Conservation (phyloP, 352 stramenopile genomes). For the Salisapilia sapeloensis region DNA sequence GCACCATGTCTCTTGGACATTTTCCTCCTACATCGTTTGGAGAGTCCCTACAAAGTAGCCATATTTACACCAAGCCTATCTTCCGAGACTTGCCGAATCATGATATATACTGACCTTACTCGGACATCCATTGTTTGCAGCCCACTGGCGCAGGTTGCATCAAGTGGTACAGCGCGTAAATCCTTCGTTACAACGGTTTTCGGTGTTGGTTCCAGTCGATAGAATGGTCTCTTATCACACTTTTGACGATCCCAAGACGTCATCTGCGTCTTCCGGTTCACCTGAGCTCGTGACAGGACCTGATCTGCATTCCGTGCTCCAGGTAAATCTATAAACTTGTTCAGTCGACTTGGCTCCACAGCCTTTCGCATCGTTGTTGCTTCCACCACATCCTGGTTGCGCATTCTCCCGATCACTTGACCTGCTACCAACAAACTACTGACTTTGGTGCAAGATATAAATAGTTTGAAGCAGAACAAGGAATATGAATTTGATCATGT, state of each 20-base stretch:
- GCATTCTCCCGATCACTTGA: too few relatives aligned
- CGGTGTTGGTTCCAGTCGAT: constrained; percentile 10
- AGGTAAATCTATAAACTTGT: constrained; percentile 45
- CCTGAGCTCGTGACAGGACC: background rate
- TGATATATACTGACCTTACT: constrained; percentile 6
- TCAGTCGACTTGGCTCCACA: constrained; percentile 30
- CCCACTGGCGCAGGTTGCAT: constrained; percentile 6
- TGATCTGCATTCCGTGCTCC: constrained; percentile 12
- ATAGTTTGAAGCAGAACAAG: too few relatives aligned
- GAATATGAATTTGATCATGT: constrained; percentile 8
- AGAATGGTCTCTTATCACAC: too few relatives aligned
- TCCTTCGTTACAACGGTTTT: constrained; percentile 18
- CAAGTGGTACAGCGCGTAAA: constrained; percentile 10
- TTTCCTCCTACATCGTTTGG: too few relatives aligned
- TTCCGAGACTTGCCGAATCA: constrained; percentile 1
- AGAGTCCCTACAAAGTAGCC: background rate
- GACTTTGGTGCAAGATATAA: too few relatives aligned
- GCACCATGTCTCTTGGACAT: too few relatives aligned
- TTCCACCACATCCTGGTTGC: constrained; percentile 3
- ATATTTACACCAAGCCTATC: background rate
- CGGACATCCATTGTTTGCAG: constrained; percentile 12
- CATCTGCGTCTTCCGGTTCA: background rate
- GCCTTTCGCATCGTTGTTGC: constrained; percentile 12
- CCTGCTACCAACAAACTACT: too few relatives aligned
- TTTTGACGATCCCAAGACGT: constrained; percentile 1